Percentiles rank a stretch among this genome's conserved stretches.
phyloP scores from a whole-genome alignment of 2,329 filamentous ascomycete genomes.

The Arthroderma uncinatum region DNA sequence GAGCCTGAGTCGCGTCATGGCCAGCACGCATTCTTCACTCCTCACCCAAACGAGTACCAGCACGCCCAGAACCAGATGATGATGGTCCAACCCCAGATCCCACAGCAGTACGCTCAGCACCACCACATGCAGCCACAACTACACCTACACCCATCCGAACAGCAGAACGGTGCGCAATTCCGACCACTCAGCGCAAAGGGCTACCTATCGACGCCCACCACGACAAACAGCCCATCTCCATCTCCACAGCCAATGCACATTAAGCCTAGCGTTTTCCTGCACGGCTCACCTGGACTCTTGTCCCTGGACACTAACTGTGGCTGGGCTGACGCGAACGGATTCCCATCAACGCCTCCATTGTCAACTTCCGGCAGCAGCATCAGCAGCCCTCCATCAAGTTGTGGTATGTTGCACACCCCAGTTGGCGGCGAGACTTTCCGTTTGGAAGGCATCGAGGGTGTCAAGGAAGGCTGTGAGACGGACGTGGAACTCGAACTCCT shows the following conservation, averaged over 20 bases:
- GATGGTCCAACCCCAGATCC: slow-evolving; percentile 16
- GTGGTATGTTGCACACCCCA: slow-evolving; percentile 69
- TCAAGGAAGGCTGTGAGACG: slow-evolving; percentile 61
- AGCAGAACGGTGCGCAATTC: slow-evolving; percentile 17
- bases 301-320: slow-evolving; percentile 66
- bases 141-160: slow-evolving; percentile 11
- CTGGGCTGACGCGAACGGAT: slow-evolving; percentile 54
- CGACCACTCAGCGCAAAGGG: slow-evolving; percentile 8
- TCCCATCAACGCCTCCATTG: slow-evolving; percentile 76
- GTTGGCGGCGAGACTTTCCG: slow-evolving; percentile 68
- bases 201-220: not conserved
- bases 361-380: slow-evolving; percentile 75
- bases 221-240: slow-evolving; percentile 45
- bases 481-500: slow-evolving; percentile 62
- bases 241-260: slow-evolving; percentile 64
- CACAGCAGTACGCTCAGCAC: slow-evolving; percentile 22
- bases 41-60: slow-evolving; percentile 45
- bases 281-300: slow-evolving; percentile 42
- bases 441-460: slow-evolving; percentile 53
- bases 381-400: slow-evolving; percentile 69
- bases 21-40: slow-evolving; percentile 65
- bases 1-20: slow-evolving; percentile 61
- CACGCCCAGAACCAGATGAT: slow-evolving; percentile 4
- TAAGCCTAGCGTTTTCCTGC: slow-evolving; percentile 61
- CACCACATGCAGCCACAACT: slow-evolving; percentile 1